Conservation (phyloP, 2,329 filamentous ascomycete genomes). For the Chaetothyriales sp. region DNA sequence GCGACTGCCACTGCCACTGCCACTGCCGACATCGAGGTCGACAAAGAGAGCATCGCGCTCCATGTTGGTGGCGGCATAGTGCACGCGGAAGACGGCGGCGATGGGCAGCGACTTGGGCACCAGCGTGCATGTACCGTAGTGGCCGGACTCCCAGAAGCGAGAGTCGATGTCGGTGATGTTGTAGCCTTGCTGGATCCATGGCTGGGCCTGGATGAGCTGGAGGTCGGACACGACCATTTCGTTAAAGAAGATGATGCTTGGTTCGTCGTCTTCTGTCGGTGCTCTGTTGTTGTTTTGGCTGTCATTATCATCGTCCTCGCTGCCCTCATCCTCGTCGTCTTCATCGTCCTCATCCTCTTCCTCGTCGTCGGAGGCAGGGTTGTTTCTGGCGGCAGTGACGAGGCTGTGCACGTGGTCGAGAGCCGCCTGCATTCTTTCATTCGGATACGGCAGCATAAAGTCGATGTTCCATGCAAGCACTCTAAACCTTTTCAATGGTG, state of each 20-base stretch:
- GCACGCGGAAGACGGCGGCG: slow-evolving; percentile 34
- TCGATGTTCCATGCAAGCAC: slow-evolving; percentile 38
- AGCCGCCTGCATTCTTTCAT: slow-evolving; percentile 29
- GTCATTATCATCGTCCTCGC: background rate
- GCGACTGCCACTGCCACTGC: slow-evolving; percentile 5
- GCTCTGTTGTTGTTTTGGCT: background rate
- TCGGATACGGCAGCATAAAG: slow-evolving; percentile 25
- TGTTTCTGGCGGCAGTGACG: slow-evolving; percentile 11
- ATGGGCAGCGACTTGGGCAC: slow-evolving; percentile 35
- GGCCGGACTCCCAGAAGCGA: slow-evolving; percentile 29
- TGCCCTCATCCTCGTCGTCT: background rate
- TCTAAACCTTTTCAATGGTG: slow-evolving; percentile 12
- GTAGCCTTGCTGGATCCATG: slow-evolving; percentile 36
- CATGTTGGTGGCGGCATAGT: slow-evolving; percentile 35
- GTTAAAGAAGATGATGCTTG: slow-evolving; percentile 36
- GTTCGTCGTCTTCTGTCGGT: slow-evolving; percentile 2
- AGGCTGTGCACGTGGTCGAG: slow-evolving; percentile 25
- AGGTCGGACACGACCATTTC: slow-evolving; percentile 38
- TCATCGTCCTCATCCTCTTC: background rate
- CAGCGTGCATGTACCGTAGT: slow-evolving; percentile 41
- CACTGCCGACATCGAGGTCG: slow-evolving; percentile 27
- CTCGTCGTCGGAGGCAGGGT: background rate
- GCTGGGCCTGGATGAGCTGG: slow-evolving; percentile 26
- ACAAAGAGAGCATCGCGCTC: slow-evolving; percentile 41
- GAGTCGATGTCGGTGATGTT: slow-evolving; percentile 33